Evolutionary conservation across 179 eudicot genomes (phyloP).

Genomic region (Nepenthes alata): DNA sequence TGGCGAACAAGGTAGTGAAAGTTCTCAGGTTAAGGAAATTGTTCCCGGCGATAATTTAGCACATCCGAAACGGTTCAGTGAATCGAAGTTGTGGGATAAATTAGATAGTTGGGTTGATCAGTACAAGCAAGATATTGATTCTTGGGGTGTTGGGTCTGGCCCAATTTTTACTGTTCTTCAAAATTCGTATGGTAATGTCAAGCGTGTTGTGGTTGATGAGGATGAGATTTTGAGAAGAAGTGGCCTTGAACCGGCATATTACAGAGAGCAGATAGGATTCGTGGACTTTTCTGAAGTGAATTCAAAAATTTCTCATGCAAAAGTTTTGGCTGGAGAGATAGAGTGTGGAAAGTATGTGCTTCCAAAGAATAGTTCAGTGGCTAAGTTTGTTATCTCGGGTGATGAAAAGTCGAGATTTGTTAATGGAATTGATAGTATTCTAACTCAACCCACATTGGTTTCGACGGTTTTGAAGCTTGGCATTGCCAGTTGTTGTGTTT

Average conservation of each 20-base stretch:
- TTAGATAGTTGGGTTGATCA: conserved; percentile 69
- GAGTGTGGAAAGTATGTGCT: conserved; percentile 46
- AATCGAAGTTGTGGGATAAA: conserved; percentile 37
- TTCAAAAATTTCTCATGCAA: conserved; percentile 45
- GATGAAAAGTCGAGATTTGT: conserved; percentile 13
- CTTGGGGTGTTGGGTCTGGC: conserved; percentile 79
- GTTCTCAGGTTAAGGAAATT: conserved; percentile 15
- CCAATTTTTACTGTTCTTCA: conserved; percentile 54
- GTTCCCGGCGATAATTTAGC: conserved; percentile 7
- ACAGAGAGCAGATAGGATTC: conserved; percentile 17
- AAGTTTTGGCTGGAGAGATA: conserved; percentile 47
- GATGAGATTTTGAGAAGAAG: conserved; percentile 59
- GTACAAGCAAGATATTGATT: conserved; percentile 53
- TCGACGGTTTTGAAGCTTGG: conserved; percentile 34
- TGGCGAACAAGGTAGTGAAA: conserved; percentile 9
- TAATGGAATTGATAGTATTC: conserved; percentile 20
- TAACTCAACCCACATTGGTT: conserved; percentile 12
- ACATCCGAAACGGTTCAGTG: conserved; percentile 19
- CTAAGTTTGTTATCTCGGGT: conserved; percentile 33
- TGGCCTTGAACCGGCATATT: conserved; percentile 27
- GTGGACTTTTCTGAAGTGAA: conserved; percentile 37
- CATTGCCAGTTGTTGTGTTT: conserved; percentile 31
- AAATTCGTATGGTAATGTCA: conserved; percentile 40
- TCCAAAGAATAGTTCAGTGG: conserved; percentile 45
- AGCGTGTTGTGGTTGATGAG: conserved; percentile 55